phyloP scores from a whole-genome alignment of 176 grass and related monocot genomes.

The Hordeum marinum region DNA sequence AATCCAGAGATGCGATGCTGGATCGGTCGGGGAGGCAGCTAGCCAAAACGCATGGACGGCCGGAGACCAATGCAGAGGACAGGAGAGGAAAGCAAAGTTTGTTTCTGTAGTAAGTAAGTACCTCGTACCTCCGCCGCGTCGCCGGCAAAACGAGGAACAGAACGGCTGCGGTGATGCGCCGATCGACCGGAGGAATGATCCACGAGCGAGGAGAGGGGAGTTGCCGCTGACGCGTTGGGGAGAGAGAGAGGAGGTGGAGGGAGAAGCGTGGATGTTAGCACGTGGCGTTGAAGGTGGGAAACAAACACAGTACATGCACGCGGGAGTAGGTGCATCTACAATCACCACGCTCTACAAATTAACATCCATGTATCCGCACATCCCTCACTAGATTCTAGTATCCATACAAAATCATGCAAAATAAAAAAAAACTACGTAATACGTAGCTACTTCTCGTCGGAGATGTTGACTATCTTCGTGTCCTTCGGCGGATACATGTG shows the following conservation, averaged over 20 bases:
- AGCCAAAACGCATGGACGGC: background rate
- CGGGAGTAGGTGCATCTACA: too few relatives aligned
- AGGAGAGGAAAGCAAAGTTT: background rate
- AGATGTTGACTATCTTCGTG: too few relatives aligned
- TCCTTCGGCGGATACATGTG: too few relatives aligned
- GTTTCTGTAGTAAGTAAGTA: background rate
- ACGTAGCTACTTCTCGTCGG: too few relatives aligned
- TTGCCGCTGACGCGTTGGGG: background rate
- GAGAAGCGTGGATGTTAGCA: background rate
- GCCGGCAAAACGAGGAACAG: background rate
- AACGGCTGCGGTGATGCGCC: background rate
- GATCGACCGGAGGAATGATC: background rate
- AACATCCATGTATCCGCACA: too few relatives aligned
- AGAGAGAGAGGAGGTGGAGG: background rate
- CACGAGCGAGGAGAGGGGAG: background rate
- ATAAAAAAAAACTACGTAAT: too few relatives aligned
- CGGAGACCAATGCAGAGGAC: background rate
- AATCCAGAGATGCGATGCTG: background rate
- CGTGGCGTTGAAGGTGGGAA: too few relatives aligned
- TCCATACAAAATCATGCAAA: too few relatives aligned
- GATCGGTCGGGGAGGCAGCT: background rate
- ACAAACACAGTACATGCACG: too few relatives aligned
- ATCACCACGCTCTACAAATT: too few relatives aligned
- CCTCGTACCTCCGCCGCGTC: background rate
- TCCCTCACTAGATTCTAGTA: too few relatives aligned